phyloP scores from a whole-genome alignment of 192 early-diverging fungal genomes.

The Gamsiella multidivaricata region DNA sequence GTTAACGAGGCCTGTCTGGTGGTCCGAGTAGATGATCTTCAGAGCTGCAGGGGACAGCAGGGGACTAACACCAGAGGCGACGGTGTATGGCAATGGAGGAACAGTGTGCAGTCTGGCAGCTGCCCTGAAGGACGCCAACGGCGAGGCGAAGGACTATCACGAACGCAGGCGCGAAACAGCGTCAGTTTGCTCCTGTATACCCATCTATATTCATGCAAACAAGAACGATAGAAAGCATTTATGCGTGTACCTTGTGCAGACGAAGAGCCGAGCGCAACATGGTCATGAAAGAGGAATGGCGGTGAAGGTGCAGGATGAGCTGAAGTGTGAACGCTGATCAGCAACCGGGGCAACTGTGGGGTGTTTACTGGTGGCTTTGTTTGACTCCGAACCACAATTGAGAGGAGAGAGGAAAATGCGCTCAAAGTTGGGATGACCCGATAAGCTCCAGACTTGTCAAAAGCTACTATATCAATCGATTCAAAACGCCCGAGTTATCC shows the following conservation, averaged over 20 bases:
- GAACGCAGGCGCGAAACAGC: too few relatives aligned
- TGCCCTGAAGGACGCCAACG: conserved; percentile 39
- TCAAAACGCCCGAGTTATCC: too few relatives aligned
- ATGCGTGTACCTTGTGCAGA: conserved; percentile 16
- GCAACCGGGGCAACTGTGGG: not conserved
- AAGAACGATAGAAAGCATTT: not conserved
- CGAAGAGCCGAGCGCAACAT: conserved; percentile 24
- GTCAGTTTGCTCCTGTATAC: too few relatives aligned
- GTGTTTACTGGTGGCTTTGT: not conserved
- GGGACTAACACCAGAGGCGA: conserved; percentile 30
- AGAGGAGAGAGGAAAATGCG: too few relatives aligned
- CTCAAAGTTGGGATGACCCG: too few relatives aligned
- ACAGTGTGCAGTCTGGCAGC: conserved; percentile 35
- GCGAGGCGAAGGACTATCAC: conserved; percentile 22
- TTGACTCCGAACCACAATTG: too few relatives aligned
- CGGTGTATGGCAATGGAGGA: conserved; percentile 38
- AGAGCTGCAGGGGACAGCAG: conserved; percentile 40
- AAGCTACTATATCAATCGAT: too few relatives aligned
- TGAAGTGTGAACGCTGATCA: not conserved
- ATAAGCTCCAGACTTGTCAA: too few relatives aligned
- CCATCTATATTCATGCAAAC: too few relatives aligned
- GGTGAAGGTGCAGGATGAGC: not conserved
- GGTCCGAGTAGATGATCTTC: conserved; percentile 50
- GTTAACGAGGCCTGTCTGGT: conserved; percentile 47
- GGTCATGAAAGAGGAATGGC: not conserved